These are phyloP conservation scores for Verticillium klebahnii DNA, from an alignment of 2,329 filamentous ascomycete species.

Conservation along the genomic window DNA sequence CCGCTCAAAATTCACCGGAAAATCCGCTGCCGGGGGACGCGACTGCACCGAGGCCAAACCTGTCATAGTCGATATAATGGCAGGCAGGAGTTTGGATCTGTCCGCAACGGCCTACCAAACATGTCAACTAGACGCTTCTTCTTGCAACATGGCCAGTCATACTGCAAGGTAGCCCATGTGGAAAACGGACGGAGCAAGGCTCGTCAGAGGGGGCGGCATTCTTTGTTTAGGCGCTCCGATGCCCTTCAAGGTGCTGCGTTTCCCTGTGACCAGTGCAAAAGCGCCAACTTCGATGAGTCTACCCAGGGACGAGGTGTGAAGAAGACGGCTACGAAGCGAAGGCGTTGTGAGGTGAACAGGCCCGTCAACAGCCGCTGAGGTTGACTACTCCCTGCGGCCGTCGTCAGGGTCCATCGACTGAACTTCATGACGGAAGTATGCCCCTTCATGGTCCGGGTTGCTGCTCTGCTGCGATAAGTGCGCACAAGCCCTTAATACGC, in stretches of 20 bases:
- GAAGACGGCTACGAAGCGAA: not conserved
- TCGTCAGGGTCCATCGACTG: not conserved
- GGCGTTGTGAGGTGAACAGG: not conserved
- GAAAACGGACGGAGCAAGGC: conserved; percentile 30
- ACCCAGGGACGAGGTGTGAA: not conserved
- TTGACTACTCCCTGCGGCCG: not conserved
- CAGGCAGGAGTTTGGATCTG: conserved; percentile 19
- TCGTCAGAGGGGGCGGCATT: conserved; percentile 17
- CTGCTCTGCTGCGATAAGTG: not conserved
- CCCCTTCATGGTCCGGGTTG: not conserved
- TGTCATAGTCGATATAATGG: conserved; percentile 24
- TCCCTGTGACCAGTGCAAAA: conserved; percentile 21
- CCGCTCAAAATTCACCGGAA: not conserved
- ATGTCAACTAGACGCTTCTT: conserved; percentile 7
- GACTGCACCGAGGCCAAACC: conserved; percentile 29
- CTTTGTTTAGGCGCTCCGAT: conserved; percentile 14
- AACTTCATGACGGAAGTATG: not conserved
- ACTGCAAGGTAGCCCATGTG: conserved; percentile 30
- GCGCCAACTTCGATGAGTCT: conserved; percentile 11
- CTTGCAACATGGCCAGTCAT: conserved; percentile 19
- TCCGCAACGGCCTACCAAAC: not conserved
- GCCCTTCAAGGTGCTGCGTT: not conserved
- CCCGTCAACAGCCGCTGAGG: not conserved
- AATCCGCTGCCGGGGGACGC: conserved; percentile 7
- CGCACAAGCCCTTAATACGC: not conserved